These are phyloP conservation scores for Ormosia emarginata DNA, from an alignment of 306 rosid species.

Conservation along the genomic window DNA sequence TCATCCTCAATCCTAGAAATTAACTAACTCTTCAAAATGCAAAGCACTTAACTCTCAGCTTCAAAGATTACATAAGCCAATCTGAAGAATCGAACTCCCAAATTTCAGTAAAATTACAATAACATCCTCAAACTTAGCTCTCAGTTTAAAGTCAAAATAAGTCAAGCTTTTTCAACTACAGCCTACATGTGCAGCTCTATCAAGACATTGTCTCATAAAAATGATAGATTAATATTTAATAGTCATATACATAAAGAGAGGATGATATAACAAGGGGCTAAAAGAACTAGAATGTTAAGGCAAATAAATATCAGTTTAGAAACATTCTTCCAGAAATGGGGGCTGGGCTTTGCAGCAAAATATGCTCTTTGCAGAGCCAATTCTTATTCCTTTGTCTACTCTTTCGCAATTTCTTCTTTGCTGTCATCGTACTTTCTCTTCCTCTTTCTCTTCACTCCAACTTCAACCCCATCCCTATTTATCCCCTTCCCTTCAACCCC, in stretches of 20 bases:
- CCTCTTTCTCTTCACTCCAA: neutral
- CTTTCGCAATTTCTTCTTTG: conserved; percentile 16
- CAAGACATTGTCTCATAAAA: neutral
- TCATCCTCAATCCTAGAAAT: neutral
- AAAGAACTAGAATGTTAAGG: neutral
- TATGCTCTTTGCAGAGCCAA: conserved; percentile 64
- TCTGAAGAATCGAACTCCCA: neutral
- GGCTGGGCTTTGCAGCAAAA: conserved; percentile 63
- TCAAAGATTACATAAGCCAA: neutral
- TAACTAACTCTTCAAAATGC: neutral
- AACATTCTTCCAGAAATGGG: conserved; percentile 91
- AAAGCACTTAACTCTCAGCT: neutral
- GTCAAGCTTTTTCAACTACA: neutral
- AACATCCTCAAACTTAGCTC: neutral
- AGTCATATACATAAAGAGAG: neutral
- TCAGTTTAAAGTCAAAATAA: neutral
- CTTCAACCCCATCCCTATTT: no score
- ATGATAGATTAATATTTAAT: no score
- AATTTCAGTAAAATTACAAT: neutral
- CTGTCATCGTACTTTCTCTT: no score
- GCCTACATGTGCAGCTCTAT: neutral
- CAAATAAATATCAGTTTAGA: conserved; percentile 54
- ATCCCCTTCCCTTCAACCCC: no score
- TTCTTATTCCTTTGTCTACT: conserved; percentile 83
- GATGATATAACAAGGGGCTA: no score